These are phyloP conservation scores for Choiromyces venosus DNA, from an alignment of 495 filamentous ascomycete species.

Conservation along the genomic window DNA sequence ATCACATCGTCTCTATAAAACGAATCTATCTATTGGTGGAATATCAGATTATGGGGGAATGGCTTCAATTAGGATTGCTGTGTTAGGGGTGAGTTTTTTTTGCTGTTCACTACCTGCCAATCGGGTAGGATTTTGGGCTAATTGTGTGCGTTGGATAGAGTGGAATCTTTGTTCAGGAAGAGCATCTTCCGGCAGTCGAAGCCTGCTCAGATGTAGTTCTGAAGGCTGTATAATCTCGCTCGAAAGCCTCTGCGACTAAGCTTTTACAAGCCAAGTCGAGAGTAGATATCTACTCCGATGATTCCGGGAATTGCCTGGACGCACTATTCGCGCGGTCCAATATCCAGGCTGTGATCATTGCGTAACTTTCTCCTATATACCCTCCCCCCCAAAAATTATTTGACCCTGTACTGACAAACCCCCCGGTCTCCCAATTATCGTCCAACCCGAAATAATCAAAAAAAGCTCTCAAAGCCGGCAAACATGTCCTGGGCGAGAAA, in stretches of 20 bases:
- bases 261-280: conserved; percentile 39
- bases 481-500: conserved; percentile 80
- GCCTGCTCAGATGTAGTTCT: conserved; percentile 47
- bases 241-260: conserved; percentile 46
- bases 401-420: neutral
- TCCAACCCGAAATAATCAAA: conserved; percentile 56
- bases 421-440: conserved; percentile 53
- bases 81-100: conserved; percentile 51
- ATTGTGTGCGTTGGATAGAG: conserved; percentile 36
- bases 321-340: conserved; percentile 61
- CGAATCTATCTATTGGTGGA: neutral
- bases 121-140: neutral
- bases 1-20: neutral
- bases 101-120: neutral
- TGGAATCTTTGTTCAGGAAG: conserved; percentile 50
- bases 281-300: conserved; percentile 58
- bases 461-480: conserved; percentile 61
- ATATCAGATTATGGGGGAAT: conserved; percentile 23
- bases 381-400: conserved; percentile 24
- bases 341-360: conserved; percentile 64
- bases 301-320: conserved; percentile 54
- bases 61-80: conserved; percentile 54
- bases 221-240: conserved; percentile 61
- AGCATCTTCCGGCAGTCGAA: conserved; percentile 53
- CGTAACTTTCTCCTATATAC: conserved; percentile 45